Evolutionary conservation across 2,329 filamentous ascomycete species (phyloP), one percentile per base, ranked within the genome.

Genomic region (Nothopassalora personata): DNA sequence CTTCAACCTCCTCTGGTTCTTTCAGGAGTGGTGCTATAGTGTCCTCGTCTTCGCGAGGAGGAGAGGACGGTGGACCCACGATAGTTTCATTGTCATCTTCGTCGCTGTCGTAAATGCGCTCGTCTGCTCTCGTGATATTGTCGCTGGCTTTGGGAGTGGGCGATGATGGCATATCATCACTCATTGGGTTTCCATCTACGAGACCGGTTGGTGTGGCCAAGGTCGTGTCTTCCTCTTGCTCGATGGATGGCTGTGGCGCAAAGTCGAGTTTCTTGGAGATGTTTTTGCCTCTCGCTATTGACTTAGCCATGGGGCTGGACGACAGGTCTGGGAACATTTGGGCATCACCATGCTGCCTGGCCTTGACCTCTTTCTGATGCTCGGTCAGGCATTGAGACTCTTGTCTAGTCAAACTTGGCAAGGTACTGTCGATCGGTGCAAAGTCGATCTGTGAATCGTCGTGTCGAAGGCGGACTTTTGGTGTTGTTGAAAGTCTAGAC

Each of bases 401-500:
- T 2, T 80, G 69, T 3, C 70, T 65, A 19, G 72, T 70, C 0
- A 72, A 74, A 13, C 76, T 73, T 4, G 79, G 75, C 3, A 81
- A 76, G 0, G 86, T 84, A 11, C 85, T 84, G 31, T 83, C 81
- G 50, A 93, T 87, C 0, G 84, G 76, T 2, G 87, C 84, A 68
- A 94, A 94, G 47, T 89, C 81, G 28, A 95, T 81, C 68, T 95
- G 91, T 0, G 90, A 95, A 72, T 95, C 83, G 62, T 96, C 84
- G 66, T 96, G 91, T 34, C 88, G 84, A 30, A 86, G 77, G 60
- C 82, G 83, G 18, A 81, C 78, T 50, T 80, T 83, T 11, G 73
- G 27, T 19, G 43, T 48, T 13, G 39, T 30, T 15, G 49, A 31
- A 5, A 34, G 15, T 19, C 30, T 51, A 18, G 49, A 51, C 23